Conservation (phyloP, 441 rosid species). For the Lepidium campestre region DNA sequence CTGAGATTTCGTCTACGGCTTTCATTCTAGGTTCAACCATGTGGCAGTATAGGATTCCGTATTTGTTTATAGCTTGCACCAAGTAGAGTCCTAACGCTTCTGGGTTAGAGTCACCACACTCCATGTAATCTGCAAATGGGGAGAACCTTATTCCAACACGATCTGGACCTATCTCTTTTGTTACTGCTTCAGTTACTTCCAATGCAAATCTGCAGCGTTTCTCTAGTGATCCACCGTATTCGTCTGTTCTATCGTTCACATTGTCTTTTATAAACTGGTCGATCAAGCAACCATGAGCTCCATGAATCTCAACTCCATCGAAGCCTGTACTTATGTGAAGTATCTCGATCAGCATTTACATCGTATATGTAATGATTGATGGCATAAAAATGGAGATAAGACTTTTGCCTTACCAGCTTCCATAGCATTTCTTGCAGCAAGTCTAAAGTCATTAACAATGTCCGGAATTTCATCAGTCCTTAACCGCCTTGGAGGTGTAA, state of each 20-base stretch:
- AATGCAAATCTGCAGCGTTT: slow-evolving; percentile 40
- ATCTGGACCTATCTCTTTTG: slow-evolving; percentile 40
- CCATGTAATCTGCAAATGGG: slow-evolving; percentile 39
- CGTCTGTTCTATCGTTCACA: slow-evolving; percentile 37
- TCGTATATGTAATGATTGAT: no score
- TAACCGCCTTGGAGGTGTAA: slow-evolving; percentile 39
- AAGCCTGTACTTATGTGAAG: no score
- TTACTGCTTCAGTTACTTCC: slow-evolving; percentile 36
- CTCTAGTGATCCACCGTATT: slow-evolving; percentile 38
- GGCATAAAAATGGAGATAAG: no score
- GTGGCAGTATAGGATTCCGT: slow-evolving; percentile 47
- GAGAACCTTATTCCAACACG: slow-evolving; percentile 44
- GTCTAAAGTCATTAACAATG: slow-evolving; percentile 43
- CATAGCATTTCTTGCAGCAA: slow-evolving; percentile 57
- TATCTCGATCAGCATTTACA: no score
- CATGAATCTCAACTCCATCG: slow-evolving; percentile 46
- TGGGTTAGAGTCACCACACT: slow-evolving; percentile 39
- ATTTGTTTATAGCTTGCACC: slow-evolving; percentile 38
- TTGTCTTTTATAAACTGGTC: slow-evolving; percentile 42
- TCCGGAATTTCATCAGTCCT: slow-evolving; percentile 41
- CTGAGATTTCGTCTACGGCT: slow-evolving; percentile 10
- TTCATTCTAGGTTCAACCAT: slow-evolving; percentile 45
- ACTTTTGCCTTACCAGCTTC: slow-evolving; percentile 71
- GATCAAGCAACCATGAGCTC: slow-evolving; percentile 36
- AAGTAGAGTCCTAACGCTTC: slow-evolving; percentile 39